Evolutionary conservation across 1,139 yeast species (phyloP).

Genomic region (Lodderomyces margitis): DNA sequence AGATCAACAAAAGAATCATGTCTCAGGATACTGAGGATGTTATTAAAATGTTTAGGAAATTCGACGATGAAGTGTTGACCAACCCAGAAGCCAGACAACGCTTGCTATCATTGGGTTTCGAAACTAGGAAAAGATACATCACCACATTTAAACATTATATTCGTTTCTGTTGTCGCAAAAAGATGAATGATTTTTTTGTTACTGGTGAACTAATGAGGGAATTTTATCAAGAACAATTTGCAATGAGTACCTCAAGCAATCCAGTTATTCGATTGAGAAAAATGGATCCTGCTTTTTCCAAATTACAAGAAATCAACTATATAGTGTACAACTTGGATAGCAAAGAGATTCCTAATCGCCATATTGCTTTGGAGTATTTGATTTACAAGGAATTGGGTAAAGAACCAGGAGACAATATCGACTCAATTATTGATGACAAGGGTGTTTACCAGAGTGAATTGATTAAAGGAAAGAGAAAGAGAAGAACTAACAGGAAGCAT

Average conservation of each 20-base stretch:
- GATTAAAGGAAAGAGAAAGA: constrained; percentile 1
- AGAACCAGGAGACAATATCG: constrained; percentile 3
- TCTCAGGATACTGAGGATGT: constrained; percentile 19
- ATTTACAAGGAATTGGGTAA: constrained; percentile 16
- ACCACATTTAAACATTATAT: constrained; percentile 19
- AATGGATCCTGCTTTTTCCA: constrained; percentile 20
- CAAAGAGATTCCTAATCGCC: constrained; percentile 18
- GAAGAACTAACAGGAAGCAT: neutral
- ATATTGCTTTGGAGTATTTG: constrained; percentile 18
- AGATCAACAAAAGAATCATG: constrained; percentile 19
- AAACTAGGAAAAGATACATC: constrained; percentile 19
- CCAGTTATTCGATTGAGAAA: constrained; percentile 19
- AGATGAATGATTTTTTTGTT: constrained; percentile 17
- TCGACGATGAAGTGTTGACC: constrained; percentile 18
- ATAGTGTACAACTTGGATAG: constrained; percentile 17
- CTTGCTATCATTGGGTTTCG: constrained; percentile 17
- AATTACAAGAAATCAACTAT: constrained; percentile 18
- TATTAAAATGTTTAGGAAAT: constrained; percentile 19
- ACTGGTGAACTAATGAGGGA: constrained; percentile 20
- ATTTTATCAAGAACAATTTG: constrained; percentile 19
- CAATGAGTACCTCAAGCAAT: constrained; percentile 14
- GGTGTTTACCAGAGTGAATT: neutral
- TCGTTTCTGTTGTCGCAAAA: constrained; percentile 17
- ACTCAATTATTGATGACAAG: neutral
- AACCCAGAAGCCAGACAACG: constrained; percentile 17